These are phyloP conservation scores for Annulohypoxylon moriforme DNA, from an alignment of 495 filamentous ascomycete genomes.

Conservation along the genomic window DNA sequence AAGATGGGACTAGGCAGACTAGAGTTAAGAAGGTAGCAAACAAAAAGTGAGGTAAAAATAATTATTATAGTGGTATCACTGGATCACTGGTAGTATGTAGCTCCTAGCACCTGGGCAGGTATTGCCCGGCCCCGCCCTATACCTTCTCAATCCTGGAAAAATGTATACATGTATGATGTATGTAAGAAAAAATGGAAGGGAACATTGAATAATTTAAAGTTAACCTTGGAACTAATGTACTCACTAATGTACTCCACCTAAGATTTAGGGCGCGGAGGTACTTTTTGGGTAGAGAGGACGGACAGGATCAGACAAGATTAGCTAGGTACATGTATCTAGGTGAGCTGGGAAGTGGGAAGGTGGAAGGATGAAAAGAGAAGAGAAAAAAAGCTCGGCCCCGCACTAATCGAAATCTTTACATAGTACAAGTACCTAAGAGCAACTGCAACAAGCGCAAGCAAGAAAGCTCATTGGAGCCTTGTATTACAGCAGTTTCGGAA, in stretches of 20 bases:
- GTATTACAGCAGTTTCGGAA: slow-evolving; percentile 38
- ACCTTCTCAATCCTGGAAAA: slow-evolving; percentile 6
- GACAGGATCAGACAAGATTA: background rate
- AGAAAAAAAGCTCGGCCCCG: slow-evolving; percentile 25
- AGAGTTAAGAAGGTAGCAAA: slow-evolving; percentile 29
- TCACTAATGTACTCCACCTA: slow-evolving; percentile 3
- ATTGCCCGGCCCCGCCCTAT: slow-evolving; percentile 27
- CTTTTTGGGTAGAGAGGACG: background rate
- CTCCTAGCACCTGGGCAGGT: slow-evolving; percentile 5
- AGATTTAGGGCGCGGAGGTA: slow-evolving; percentile 18
- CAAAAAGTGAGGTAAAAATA: slow-evolving; percentile 8
- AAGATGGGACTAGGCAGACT: slow-evolving; percentile 6
- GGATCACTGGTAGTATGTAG: too few relatives aligned
- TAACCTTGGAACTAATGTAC: background rate
- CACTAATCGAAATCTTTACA: slow-evolving; percentile 37
- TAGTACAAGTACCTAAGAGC: slow-evolving; percentile 41
- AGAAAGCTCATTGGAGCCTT: slow-evolving; percentile 35
- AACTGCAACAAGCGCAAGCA: slow-evolving; percentile 16
- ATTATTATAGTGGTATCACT: slow-evolving; percentile 6
- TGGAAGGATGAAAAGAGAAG: slow-evolving; percentile 14
- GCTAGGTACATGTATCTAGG: slow-evolving; percentile 22
- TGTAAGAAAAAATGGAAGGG: slow-evolving; percentile 2
- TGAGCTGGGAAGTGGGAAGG: slow-evolving; percentile 18
- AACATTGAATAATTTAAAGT: slow-evolving; percentile 12
- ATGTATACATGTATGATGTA: slow-evolving; percentile 6